These are phyloP conservation scores for Zygoascus sp. DNA, from an alignment of 1,139 yeast species.

Conservation along the genomic window DNA sequence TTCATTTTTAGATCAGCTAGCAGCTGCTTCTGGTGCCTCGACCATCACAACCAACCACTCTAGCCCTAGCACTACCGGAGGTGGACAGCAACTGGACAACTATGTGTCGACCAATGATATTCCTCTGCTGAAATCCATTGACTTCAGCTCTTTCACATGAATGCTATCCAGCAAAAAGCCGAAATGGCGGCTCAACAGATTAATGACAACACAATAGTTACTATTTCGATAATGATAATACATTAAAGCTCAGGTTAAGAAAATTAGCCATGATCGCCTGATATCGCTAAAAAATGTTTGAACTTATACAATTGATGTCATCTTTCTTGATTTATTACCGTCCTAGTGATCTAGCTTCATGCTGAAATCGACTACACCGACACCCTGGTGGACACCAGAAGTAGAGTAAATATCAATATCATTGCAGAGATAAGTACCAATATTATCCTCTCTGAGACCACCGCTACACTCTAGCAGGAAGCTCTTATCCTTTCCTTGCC, in stretches of 20 bases:
- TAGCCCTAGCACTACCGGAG: slow-evolving; percentile 14
- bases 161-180: too few species aligned
- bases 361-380: slow-evolving; percentile 74
- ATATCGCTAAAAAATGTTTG: too few species aligned
- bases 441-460: slow-evolving; percentile 70
- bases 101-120: slow-evolving; percentile 13
- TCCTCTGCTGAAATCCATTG: slow-evolving; percentile 17
- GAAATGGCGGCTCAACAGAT: too few species aligned
- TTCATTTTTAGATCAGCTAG: slow-evolving; percentile 28
- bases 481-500: slow-evolving; percentile 46
- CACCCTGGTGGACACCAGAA: slow-evolving; percentile 90
- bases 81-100: slow-evolving; percentile 4
- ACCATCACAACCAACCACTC: slow-evolving; percentile 8
- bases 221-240: not conserved
- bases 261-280: too few species aligned
- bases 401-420: slow-evolving; percentile 90
- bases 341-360: slow-evolving; percentile 62
- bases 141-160: slow-evolving; percentile 14
- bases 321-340: too few species aligned
- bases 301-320: too few species aligned
- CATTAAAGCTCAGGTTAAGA: too few species aligned
- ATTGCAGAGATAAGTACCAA: slow-evolving; percentile 61
- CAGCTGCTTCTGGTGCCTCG: slow-evolving; percentile 12
- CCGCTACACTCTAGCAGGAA: slow-evolving; percentile 89
- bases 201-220: slow-evolving; percentile 29